Base-by-base conservation (phyloP, 2,329 filamentous ascomycete genomes). In the Aspergillus novofumigatus region DNA sequence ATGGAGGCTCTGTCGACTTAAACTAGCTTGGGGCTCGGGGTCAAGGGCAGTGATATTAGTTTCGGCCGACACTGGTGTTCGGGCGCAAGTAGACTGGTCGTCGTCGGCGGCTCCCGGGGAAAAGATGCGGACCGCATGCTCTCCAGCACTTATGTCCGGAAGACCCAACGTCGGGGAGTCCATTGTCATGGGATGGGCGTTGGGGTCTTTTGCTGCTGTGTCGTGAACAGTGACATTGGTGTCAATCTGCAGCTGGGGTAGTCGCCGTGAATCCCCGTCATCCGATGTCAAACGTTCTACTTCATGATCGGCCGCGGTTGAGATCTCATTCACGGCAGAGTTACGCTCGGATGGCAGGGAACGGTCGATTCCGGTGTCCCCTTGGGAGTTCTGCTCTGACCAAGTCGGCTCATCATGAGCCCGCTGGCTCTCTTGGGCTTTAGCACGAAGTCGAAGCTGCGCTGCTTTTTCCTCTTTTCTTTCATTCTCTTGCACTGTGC, bases 401-500 rank as follows among this genome's bases (percentile, higher is more conserved):
- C 64, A 64, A 51, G 59, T 45, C 23, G 61, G 56, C 53, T 58
- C 75, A 59, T 63, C 59, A 55, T 59, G 75, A 64, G 82, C 78
- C 67, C 80, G 72, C 61, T 83, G 81, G 68, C 78, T 77, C 65
- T 74, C 81, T 60, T 79, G 77, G 62, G 65, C 66, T 63, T 66
- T 63, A 60, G 68, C 65, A 60, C 66, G 60, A 63, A 72, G 70
- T 67, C 72, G 69, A 60, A 79, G 82, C 59, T 85, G 81, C 23
- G 80, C 81, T 35, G 82, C 82, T 52, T 69, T 80, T 76, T 67
- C 80, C 57, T 83, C 86, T 68, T 90, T 86, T 61, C 72, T 66
- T 55, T 75, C 69, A 65, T 79, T 88, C 68, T 91, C 88, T 61
- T 88, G 84, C 50, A 94, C 86, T n/a, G 89, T 91, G 69, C 89